Evolutionary conservation across 306 rosid genomes (phyloP), one percentile per base, ranked within the genome.

Genomic region (Echinosophora koreensis): DNA sequence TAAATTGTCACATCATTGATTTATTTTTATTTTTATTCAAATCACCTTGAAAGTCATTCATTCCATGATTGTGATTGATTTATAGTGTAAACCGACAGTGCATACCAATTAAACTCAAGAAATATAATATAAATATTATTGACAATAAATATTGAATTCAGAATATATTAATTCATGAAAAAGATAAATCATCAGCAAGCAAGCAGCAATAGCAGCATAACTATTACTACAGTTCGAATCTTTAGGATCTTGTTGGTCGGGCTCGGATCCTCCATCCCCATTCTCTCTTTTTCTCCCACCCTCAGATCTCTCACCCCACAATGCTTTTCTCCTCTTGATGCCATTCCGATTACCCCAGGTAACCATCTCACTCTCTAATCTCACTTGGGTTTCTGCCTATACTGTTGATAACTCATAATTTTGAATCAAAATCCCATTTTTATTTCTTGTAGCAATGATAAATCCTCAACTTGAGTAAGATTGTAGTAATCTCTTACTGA

Each of bases 201-300:
- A 66, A 32, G 63, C 66, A 9, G 28, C 65, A 59, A 32, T 63
- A 49, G 47, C 65, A 51, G 30, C 44, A 51, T 8, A 63, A 13
- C 15, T 4, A 4, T 5, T 49, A 3, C 71, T 27, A 60, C 73
- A 44, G 41, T 81, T 79, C 75, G 87, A 82, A 82, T 85, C 87
- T 81, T 72, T 63, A 81, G 86, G 91, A 88, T 90, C 89, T 83
- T 75, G 78, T 83, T 76, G 71, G 78, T 78, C 70, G 85, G 88
- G 71, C 74, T 79, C 82, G 87, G 92, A 83, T 86, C 88, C 88
- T 76, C 83, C 85, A 79, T 89, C 87, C 64, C 37, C 82, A 34
- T 73, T 59, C 61, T 30, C 46, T 61, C 46, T 44, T 14, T 7
- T 14, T 42, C 49, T 42, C 50, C 49, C 51, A 22, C 18, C n/a